These are phyloP conservation scores for Heimioporus punctisporus DNA, from an alignment of 1,284 basidiomycete species.

Conservation along the genomic window DNA sequence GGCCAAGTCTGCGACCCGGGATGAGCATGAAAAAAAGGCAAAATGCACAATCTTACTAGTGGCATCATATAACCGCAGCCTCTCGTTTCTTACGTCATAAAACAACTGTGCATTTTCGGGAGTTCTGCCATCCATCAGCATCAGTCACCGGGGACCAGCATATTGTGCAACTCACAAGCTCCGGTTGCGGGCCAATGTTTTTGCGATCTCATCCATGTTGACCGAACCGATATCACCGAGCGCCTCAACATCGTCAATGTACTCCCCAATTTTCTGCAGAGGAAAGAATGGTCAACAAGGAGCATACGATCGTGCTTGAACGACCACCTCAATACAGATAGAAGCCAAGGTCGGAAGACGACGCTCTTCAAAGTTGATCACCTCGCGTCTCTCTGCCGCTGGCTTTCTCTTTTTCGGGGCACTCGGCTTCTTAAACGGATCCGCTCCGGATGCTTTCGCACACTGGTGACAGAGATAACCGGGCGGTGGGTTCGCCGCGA, in stretches of 20 bases:
- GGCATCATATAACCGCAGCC: constrained; percentile 86
- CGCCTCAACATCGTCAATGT: constrained; percentile 92
- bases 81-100: constrained; percentile 73
- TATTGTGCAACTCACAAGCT: constrained; percentile 62
- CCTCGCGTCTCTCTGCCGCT: constrained; percentile 58
- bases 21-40: constrained; percentile 5
- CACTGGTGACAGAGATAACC: constrained; percentile 85
- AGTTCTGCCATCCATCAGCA: constrained; percentile 47
- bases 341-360: constrained; percentile 73
- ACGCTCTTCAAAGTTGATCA: constrained; percentile 72
- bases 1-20: constrained; percentile 55
- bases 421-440: constrained; percentile 83
- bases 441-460: constrained; percentile 71
- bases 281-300: not conserved
- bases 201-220: constrained; percentile 84
- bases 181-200: constrained; percentile 86
- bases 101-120: constrained; percentile 82
- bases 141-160: no score
- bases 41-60: constrained; percentile 60
- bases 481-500: constrained; percentile 66
- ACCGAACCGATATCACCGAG: constrained; percentile 84
- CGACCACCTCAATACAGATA: constrained; percentile 75
- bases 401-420: constrained; percentile 63
- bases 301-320: not conserved
- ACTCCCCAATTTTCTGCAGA: constrained; percentile 75